phyloP scores from a whole-genome alignment of 768 basidiomycete genomes.

The Cystoderma amianthinum region DNA sequence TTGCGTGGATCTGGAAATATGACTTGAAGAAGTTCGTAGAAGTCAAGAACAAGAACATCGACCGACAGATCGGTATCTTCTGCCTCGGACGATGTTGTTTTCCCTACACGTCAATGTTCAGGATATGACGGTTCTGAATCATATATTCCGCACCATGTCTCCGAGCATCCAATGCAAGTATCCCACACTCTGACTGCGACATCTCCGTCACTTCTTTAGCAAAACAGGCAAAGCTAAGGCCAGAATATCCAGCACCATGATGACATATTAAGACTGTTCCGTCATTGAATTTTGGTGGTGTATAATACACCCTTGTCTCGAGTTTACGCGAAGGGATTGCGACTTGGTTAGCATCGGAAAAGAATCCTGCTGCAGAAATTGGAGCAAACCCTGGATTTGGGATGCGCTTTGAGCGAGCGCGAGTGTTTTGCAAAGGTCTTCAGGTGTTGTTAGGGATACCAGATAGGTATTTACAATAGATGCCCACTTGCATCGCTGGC shows the following conservation, averaged over 20 bases:
- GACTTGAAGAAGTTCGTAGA: conserved; percentile 59
- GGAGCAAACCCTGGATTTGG: conserved; percentile 68
- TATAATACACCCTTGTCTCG: conserved; percentile 79
- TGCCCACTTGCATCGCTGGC: conserved; percentile 49
- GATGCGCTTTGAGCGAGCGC: conserved; percentile 18
- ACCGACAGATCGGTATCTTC: conserved; percentile 61
- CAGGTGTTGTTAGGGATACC: conserved; percentile 12
- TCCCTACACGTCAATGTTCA: conserved; percentile 46
- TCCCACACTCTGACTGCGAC: conserved; percentile 68
- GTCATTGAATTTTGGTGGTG: conserved; percentile 48
- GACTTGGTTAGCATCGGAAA: conserved; percentile 76
- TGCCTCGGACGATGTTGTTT: conserved; percentile 41
- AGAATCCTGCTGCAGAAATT: conserved; percentile 72
- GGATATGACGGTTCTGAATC: conserved; percentile 4
- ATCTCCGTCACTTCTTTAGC: conserved; percentile 68
- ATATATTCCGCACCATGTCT: conserved; percentile 79
- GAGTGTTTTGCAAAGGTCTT: conserved; percentile 26
- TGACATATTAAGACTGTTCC: conserved; percentile 84
- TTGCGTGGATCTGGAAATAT: conserved; percentile 58
- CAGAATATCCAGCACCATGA: conserved; percentile 93
- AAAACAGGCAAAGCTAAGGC: conserved; percentile 82
- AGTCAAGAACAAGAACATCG: conserved; percentile 63
- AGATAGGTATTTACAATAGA: conserved; percentile 9
- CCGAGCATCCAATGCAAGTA: conserved; percentile 77
- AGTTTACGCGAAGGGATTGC: conserved; percentile 53